A percentile compares a stretch with the other conserved stretches of the same genome.
Evolutionary conservation across 2,329 filamentous ascomycete species (phyloP).

Genomic region (Cercospora sp.): DNA sequence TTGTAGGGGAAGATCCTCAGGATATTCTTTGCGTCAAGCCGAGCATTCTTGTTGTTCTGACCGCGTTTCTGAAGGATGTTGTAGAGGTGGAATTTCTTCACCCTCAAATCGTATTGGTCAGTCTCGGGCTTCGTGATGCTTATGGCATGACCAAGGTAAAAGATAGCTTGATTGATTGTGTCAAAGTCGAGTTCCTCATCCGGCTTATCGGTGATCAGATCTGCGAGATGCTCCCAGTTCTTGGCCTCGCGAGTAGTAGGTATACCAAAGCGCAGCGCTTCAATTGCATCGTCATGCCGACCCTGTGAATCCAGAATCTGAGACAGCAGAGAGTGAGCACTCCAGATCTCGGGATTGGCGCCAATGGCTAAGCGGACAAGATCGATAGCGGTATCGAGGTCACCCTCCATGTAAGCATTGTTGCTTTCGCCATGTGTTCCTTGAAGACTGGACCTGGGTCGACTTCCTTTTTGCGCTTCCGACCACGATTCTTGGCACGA

Average conservation of each 20-base stretch:
- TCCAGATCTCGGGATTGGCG: conserved; percentile 63
- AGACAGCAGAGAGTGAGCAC: conserved; percentile 61
- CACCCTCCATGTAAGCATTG: conserved; percentile 63
- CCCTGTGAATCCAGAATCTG: conserved; percentile 59
- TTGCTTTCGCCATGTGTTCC: conserved; percentile 64
- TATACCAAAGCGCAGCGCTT: conserved; percentile 59
- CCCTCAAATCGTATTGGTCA: conserved; percentile 46
- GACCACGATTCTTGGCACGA: conserved; percentile 32
- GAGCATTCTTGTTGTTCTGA: conserved; percentile 50
- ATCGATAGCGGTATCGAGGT: conserved; percentile 62
- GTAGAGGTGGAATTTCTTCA: conserved; percentile 59
- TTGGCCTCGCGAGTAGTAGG: conserved; percentile 57
- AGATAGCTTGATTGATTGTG: conserved; percentile 50
- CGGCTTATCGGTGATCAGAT: conserved; percentile 54
- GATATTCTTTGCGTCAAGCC: conserved; percentile 56
- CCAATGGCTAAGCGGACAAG: conserved; percentile 53
- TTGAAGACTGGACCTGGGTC: conserved; percentile 73
- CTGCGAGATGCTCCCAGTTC: conserved; percentile 60
- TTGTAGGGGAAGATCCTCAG: conserved; percentile 57
- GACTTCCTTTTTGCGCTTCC: conserved; percentile 55
- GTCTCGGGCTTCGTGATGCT: conserved; percentile 49
- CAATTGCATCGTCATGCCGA: conserved; percentile 58
- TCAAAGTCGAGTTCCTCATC: conserved; percentile 41
- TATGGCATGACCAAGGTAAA: conserved; percentile 57
- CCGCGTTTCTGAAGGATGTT: conserved; percentile 44